phyloP scores from a whole-genome alignment of 1,284 basidiomycete genomes.

The Erythrobasidium hasegawianum region DNA sequence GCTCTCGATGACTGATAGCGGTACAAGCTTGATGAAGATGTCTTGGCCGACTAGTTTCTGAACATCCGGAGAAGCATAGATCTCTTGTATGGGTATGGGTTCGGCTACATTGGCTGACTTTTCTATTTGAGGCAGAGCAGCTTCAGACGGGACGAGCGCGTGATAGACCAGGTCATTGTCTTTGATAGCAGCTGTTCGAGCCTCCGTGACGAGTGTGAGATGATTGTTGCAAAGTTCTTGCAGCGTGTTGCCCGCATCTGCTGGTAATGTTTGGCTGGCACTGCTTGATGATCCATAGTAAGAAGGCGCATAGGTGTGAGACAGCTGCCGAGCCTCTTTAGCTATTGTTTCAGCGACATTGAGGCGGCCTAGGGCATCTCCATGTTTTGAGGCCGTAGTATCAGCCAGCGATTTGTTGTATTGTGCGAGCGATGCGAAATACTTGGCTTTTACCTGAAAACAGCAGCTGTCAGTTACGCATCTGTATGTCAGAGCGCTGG shows the following conservation, averaged over 20 bases:
- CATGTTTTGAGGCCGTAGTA: conserved; percentile 70
- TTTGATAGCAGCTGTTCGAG: conserved; percentile 68
- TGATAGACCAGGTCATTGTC: conserved; percentile 99
- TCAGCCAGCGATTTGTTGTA: conserved; percentile 83
- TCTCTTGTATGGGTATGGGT: conserved; percentile 86
- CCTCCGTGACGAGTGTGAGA: conserved; percentile 69
- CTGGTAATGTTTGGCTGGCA: conserved; percentile 69
- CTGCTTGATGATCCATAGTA: conserved; percentile 56
- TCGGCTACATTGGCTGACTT: conserved; percentile 67
- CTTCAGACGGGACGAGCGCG: conserved; percentile 77
- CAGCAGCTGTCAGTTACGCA: neutral
- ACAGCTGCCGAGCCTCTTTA: conserved; percentile 74
- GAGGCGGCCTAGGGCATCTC: conserved; percentile 77
- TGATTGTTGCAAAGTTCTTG: conserved; percentile 80
- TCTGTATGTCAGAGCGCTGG: neutral
- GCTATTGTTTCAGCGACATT: conserved; percentile 72
- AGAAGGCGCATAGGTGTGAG: conserved; percentile 66
- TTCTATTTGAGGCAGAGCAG: conserved; percentile 74
- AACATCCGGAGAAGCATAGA: conserved; percentile 85
- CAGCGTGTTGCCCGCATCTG: conserved; percentile 75
- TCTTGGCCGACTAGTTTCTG: conserved; percentile 92
- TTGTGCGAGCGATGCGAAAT: conserved; percentile 80
- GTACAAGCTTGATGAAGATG: conserved; percentile 81
- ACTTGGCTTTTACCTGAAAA: conserved; percentile 77
- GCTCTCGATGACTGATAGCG: conserved; percentile 90